Evolutionary conservation across 352 stramenopile species (phyloP), one percentile per base, ranked within the genome.

Genomic region (Thraustotheca clavata): DNA sequence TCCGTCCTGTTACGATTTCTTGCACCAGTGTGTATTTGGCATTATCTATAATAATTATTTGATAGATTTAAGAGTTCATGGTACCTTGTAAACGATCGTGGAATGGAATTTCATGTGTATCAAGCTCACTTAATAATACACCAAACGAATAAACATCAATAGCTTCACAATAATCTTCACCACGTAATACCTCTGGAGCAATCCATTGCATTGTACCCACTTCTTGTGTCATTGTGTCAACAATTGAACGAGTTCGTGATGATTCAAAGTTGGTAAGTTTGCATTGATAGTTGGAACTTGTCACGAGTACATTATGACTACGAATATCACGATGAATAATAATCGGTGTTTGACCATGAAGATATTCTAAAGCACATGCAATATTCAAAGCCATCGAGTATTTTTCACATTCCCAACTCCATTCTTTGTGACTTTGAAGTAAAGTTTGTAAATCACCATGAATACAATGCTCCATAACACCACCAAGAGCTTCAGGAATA

Each of bases 241-340:
- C 27, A 35, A 40, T 54, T 24, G 57, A 54, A 1, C 57, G 57
- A 29, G 20, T 46, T 27, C 57, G 57, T 6, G 57, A 40, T 1
- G 38, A 55, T 32, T 20, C 47, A 54, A 65, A 65, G 38, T 65
- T 55, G 57, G 27, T 65, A 40, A 65, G 11, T 22, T 65, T 39
- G 24, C 38, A 52, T 22, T 22, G 5, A 22, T 34, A 54, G 6
- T 46, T 29, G n/a, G n/a, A n/a, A 7, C 11, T 24, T 22, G 54
- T 36, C 3, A 76, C 69, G 34, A 76, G 66, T 36, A 85, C 75
- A 32, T 79, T 86, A n/a, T 78, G 73, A 4, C 73, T 74, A 55
- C 81, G 70, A 54, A 76, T 29, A 40, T 76, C 59, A 34, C 76
- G 69, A 61, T 76, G 62, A 33, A 72, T 73, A 27, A 79, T 48